Evolutionary conservation across 768 basidiomycete species (phyloP), one percentile per base, ranked within the genome.

Genomic region (Collybia sordida): DNA sequence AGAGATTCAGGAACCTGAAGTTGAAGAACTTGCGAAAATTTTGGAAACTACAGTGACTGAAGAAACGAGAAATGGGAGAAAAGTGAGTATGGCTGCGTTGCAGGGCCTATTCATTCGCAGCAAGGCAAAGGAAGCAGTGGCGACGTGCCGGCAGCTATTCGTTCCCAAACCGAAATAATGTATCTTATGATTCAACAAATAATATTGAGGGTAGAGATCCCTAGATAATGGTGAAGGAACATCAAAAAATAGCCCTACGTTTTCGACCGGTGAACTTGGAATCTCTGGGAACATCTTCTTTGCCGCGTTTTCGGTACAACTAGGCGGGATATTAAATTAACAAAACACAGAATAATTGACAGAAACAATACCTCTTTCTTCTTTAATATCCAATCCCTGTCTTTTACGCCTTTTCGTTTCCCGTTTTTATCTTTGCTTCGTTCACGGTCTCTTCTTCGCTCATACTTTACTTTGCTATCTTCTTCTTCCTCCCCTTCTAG

Each of bases 191-290:
- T n/a, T n/a, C n/a, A n/a, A n/a, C n/a, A n/a, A n/a, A n/a, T n/a
- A n/a, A n/a, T n/a, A n/a, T n/a, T n/a, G n/a, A n/a, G n/a, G n/a
- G n/a, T n/a, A n/a, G 49, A 45, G 54, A 61, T 52, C 35, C 57
- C 39, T 47, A 31, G 39, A 52, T 56, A 53, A 58, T 49, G 14
- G 3, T 14, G 27, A 27, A 27, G 11, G 5, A 27, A 51, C 25
- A 56, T 78, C 65, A 98, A 72, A 98, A 98, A 19, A 79, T 71
- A 21, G 85, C 64, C 66, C 79, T 86, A 67, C 95, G 80, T 69
- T 89, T 94, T 59, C 95, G 82, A n/a, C 90, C 94, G 2, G 95
- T 97, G 63, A 81, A 97, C 74, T 88, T 93, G 18, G 90, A 93
- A 64, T 93, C 89, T 53, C 74, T 73, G 11, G 92, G 91, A 31